phyloP scores from a whole-genome alignment of 192 early-diverging fungal genomes.

The Spizellomyces punctatus region DNA sequence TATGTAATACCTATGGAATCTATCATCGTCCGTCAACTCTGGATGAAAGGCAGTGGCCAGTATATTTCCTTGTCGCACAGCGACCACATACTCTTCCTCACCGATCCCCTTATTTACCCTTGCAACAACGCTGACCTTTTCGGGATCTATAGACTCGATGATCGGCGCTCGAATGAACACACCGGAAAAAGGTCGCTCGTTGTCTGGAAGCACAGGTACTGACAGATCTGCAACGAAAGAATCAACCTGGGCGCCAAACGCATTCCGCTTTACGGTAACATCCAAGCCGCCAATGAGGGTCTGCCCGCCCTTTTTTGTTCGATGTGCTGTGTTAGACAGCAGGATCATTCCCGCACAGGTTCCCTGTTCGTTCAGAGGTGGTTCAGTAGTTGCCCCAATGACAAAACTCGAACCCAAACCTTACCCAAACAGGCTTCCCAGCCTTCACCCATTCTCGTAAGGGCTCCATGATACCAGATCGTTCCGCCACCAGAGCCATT shows the following conservation, averaged over 20 bases:
- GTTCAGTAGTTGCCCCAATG: not conserved
- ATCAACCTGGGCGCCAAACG: slow-evolving; percentile 92
- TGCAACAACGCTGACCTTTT: slow-evolving; percentile 74
- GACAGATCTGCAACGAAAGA: slow-evolving; percentile 80
- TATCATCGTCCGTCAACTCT: slow-evolving; percentile 86
- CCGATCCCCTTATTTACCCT: slow-evolving; percentile 59
- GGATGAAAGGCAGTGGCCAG: slow-evolving; percentile 96
- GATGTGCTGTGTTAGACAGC: slow-evolving; percentile 72
- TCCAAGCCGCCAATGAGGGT: slow-evolving; percentile 79
- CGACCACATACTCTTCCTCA: slow-evolving; percentile 72
- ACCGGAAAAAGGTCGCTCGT: slow-evolving; percentile 50
- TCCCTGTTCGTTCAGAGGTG: slow-evolving; percentile 51
- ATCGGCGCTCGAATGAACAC: slow-evolving; percentile 98
- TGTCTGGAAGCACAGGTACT: slow-evolving; percentile 48
- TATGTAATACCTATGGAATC: slow-evolving; percentile 88
- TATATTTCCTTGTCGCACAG: slow-evolving; percentile 84
- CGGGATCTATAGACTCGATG: slow-evolving; percentile 68
- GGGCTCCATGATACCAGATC: slow-evolving; percentile 76
- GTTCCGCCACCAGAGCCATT: slow-evolving; percentile 91
- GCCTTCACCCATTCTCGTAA: slow-evolving; percentile 75
- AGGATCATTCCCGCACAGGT: slow-evolving; percentile 98
- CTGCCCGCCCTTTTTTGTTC: slow-evolving; percentile 86
- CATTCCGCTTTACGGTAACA: slow-evolving; percentile 87
- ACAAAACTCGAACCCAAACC: not conserved
- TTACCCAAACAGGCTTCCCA: slow-evolving; percentile 77